Evolutionary conservation across 2,329 filamentous ascomycete species (phyloP).

Genomic region (Beauveria sp.): DNA sequence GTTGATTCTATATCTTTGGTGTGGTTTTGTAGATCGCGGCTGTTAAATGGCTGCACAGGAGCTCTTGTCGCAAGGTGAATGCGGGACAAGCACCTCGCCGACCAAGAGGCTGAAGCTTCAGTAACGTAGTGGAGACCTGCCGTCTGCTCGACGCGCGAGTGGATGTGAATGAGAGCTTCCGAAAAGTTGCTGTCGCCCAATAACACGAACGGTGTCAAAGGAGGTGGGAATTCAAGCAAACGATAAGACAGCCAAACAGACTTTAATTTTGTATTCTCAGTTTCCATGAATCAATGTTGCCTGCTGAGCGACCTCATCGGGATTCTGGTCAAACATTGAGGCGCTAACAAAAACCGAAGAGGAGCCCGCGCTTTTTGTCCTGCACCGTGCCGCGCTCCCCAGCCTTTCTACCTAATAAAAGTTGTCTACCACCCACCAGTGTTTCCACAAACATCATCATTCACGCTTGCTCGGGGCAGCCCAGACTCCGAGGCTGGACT

Average conservation of each 20-base stretch:
- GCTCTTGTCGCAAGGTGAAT: conserved; percentile 6
- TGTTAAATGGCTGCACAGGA: not conserved
- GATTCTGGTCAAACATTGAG: not conserved
- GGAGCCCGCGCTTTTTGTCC: not conserved
- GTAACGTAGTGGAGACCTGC: conserved; percentile 6
- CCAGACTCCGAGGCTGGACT: not conserved
- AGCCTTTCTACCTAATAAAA: conserved; percentile 2
- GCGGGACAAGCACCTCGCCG: not conserved
- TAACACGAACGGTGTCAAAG: too few relatives aligned
- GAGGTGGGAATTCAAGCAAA: too few relatives aligned
- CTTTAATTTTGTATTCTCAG: not conserved
- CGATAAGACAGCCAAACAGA: too few relatives aligned
- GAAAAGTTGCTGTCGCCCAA: not conserved
- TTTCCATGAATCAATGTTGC: not conserved
- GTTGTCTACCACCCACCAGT: not conserved
- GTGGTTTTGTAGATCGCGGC: not conserved
- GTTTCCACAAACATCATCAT: not conserved
- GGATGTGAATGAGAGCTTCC: not conserved
- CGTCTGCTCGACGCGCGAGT: not conserved
- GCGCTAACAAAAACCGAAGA: not conserved
- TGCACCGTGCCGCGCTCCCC: not conserved
- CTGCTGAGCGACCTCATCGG: not conserved
- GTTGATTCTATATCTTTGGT: not conserved
- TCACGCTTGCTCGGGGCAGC: not conserved
- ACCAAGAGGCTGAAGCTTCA: conserved; percentile 7